Evolutionary conservation across 495 filamentous ascomycete species (phyloP).

Genomic region (Clavariopsis aquatica): DNA sequence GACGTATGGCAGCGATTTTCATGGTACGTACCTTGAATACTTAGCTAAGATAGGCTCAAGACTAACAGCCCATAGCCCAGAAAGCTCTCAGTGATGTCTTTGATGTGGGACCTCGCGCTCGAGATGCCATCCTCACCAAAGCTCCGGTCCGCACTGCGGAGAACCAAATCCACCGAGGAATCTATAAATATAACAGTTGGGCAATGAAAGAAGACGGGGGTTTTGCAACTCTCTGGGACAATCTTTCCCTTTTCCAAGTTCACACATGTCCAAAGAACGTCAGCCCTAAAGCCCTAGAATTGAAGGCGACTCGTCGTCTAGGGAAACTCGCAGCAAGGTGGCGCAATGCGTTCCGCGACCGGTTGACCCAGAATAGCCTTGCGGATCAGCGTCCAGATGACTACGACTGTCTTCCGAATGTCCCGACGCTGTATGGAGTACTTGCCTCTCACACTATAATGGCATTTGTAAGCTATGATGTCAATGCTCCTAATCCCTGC

Average conservation of each 20-base stretch:
- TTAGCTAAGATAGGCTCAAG: neutral
- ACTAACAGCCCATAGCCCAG: conserved; percentile 25
- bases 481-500: conserved; percentile 7
- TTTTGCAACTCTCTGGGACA: conserved; percentile 27
- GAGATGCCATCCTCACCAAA: conserved; percentile 33
- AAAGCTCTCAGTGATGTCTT: conserved; percentile 40
- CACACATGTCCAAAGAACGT: conserved; percentile 27
- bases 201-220: conserved; percentile 35
- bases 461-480: conserved; percentile 41
- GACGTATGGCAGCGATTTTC: conserved; percentile 26
- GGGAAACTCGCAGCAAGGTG: conserved; percentile 27
- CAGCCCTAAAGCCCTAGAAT: conserved; percentile 16
- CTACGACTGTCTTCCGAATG: conserved; percentile 11
- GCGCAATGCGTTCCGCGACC: conserved; percentile 34
- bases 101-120: conserved; percentile 39
- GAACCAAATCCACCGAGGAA: conserved; percentile 16
- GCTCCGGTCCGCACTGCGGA: conserved; percentile 30
- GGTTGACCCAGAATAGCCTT: conserved; percentile 23
- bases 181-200: conserved; percentile 43
- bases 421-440: conserved; percentile 45
- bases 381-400: neutral
- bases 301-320: conserved; percentile 32
- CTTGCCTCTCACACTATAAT: conserved; percentile 41
- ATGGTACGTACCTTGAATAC: conserved; percentile 13
- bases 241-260: conserved; percentile 40